Base-by-base conservation (phyloP, 2,329 filamentous ascomycete genomes). In the Talaromyces sp. region DNA sequence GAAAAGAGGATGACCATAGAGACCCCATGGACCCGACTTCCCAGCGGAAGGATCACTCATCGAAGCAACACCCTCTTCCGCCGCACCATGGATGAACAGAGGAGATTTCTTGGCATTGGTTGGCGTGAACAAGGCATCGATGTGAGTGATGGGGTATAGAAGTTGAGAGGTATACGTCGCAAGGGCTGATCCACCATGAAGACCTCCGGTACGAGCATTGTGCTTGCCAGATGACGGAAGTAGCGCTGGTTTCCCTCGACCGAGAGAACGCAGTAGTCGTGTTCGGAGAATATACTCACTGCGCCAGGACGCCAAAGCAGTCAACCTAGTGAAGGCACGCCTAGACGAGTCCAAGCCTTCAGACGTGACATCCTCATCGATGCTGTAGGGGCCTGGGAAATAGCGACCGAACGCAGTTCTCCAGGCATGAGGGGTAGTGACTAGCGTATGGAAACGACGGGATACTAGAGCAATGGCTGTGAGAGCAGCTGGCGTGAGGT, bases 261-360 rank as follows among this genome's bases (percentile, higher is more conserved):
- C 86, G 65, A 98, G 82, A 68, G 91, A 95, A 53, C 93, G 87
- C 61, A 98, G 81, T 61, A 98, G 85, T 56, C 92, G 87, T 1
- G 93, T 97, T 56, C 95, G 86, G 65, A 97, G 80, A 58, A 98
- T 90, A 73, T 98, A 99, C 77, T 99, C 95, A 77, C 92, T 97
- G 70, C 94, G 87, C 94, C 95, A 98, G 8, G 93, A 95, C n/a
- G 93, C 91, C 67, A 93, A 80, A 3, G 88, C 84, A 10, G 91
- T 96, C 63, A 99, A 84, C 51, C 93, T 88, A 17, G 91, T 87
- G 73, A 98, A 99, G 69, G 88, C 86, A 53, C 93, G 90, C 70
- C 87, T 86, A 73, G 95, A 91, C 0, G 90, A 89, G 31, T 87
- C 86, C 53, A 93, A 81, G 63, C 76, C 77, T 72, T 87, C 88